Evolutionary conservation across 2,329 filamentous ascomycete genomes (phyloP), one percentile per base, ranked within the genome.

Genomic region (Diplodia seriata): DNA sequence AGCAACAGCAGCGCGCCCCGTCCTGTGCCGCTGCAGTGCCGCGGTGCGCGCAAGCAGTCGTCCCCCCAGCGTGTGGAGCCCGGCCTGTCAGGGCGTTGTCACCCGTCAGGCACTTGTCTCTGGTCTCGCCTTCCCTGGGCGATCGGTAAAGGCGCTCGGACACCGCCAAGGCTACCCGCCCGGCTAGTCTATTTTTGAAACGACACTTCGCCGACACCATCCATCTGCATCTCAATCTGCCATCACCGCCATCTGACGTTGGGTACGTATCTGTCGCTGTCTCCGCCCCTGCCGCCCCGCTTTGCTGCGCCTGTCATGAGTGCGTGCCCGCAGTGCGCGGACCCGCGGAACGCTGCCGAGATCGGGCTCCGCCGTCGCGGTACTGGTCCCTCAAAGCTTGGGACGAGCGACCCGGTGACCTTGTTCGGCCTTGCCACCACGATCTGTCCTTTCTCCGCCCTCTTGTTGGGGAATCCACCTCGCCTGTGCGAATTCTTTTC

Each of bases 51-150:
- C 59, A 63, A 49, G 59, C 47, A 63, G 59, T 29, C 59, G 47
- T 26, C 43, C 43, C 26, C 15, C 31, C 38, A 31, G 47, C 59
- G 59, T 51, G 59, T 51, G 59, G 57, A 62, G 57, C 57, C 56
- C 29, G 38, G 55, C 56, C 56, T 62, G 59, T 63, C 47, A 63
- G 47, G 59, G 59, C 59, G 59, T 51, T 51, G 43, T 51, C 59
- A 63, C 31, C 59, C 59, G 59, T 63, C 59, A 63, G 43, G 43
- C 47, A 63, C 59, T 63, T 51, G 59, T 63, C 59, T 63, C 59
- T 63, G 59, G 59, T 63, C 59, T 51, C 59, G 59, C 59, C 59
- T 63, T 63, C 59, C 59, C 59, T 63, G 59, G 59, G 59, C 59
- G 59, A 51, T 51, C 59, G 59, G 31, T 63, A 51, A 62, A 51